A percentile compares a stretch with the other conserved stretches of the same genome.
Conservation (phyloP, 2,329 filamentous ascomycete genomes). For the Aureobasidium musti region DNA sequence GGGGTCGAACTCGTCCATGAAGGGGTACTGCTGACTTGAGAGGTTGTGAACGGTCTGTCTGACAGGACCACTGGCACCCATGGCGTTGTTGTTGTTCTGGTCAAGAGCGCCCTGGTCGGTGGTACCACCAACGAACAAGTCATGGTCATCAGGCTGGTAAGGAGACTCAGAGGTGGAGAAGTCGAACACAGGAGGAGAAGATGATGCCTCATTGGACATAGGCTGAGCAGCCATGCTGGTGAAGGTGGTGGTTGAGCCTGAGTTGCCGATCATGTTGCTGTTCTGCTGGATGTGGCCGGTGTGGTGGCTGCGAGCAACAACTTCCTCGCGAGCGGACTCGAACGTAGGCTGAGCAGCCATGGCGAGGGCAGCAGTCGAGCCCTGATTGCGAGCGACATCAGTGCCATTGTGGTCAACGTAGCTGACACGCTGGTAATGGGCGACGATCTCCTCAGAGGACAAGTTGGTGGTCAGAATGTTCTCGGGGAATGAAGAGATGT, state of each 20-base stretch:
- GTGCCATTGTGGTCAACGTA: conserved; percentile 35
- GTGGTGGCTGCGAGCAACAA: not conserved
- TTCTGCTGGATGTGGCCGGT: not conserved
- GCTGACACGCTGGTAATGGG: conserved; percentile 36
- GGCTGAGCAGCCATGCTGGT: conserved; percentile 7
- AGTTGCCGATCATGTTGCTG: not conserved
- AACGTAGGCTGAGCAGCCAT: conserved; percentile 31
- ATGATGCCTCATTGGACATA: not conserved
- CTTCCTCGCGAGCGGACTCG: not conserved
- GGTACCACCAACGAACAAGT: not conserved
- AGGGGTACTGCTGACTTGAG: conserved; percentile 29
- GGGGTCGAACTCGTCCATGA: conserved; percentile 34
- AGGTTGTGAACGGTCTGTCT: conserved; percentile 27
- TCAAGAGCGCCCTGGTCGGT: conserved; percentile 6
- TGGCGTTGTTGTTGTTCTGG: conserved; percentile 23
- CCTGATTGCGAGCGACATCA: conserved; percentile 29
- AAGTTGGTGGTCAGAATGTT: conserved; percentile 36
- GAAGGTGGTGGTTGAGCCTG: not conserved
- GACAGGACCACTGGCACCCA: conserved; percentile 12
- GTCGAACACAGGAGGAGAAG: not conserved
- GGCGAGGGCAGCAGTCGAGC: conserved; percentile 32
- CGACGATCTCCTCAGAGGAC: conserved; percentile 43
- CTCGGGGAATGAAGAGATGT: conserved; percentile 31
- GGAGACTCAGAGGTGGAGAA: not conserved
- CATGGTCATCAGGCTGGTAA: not conserved